These are phyloP conservation scores for Lentinula lateritia DNA, from an alignment of 768 basidiomycete species.

Conservation along the genomic window DNA sequence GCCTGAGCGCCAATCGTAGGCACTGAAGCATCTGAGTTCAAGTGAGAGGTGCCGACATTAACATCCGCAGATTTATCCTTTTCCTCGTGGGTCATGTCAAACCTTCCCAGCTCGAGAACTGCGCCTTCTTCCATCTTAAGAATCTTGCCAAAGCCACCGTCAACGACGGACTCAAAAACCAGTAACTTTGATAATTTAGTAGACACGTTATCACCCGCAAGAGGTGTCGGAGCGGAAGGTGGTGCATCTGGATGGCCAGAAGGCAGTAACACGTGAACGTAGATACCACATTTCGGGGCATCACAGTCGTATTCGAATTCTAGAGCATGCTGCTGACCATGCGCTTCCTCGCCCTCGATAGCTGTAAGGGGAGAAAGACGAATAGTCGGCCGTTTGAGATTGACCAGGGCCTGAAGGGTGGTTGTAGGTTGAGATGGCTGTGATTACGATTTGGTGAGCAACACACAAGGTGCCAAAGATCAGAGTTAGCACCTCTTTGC, in stretches of 20 bases:
- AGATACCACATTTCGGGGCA: constrained; percentile 77
- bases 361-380: constrained; percentile 62
- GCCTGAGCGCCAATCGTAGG: constrained; percentile 10
- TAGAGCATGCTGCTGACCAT: constrained; percentile 60
- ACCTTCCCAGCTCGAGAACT: constrained; percentile 74
- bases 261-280: constrained; percentile 69
- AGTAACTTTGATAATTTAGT: constrained; percentile 36
- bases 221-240: constrained; percentile 16
- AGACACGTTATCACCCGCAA: constrained; percentile 26
- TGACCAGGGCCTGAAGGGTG: constrained; percentile 90
- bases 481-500: constrained; percentile 63
- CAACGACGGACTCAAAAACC: constrained; percentile 60
- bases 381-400: constrained; percentile 87
- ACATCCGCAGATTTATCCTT: constrained; percentile 16
- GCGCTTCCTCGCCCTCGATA: constrained; percentile 39
- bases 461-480: constrained; percentile 2
- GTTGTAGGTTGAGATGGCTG: constrained; percentile 83
- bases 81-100: constrained; percentile 38
- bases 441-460: constrained; percentile 4
- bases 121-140: constrained; percentile 76
- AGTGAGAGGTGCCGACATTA: constrained; percentile 12
- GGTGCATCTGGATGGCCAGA: constrained; percentile 56
- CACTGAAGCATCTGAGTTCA: constrained; percentile 6
- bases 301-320: constrained; percentile 94
- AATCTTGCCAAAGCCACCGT: constrained; percentile 77